Conservation (phyloP, 257 asterid species). For the Agastache rugosa region DNA sequence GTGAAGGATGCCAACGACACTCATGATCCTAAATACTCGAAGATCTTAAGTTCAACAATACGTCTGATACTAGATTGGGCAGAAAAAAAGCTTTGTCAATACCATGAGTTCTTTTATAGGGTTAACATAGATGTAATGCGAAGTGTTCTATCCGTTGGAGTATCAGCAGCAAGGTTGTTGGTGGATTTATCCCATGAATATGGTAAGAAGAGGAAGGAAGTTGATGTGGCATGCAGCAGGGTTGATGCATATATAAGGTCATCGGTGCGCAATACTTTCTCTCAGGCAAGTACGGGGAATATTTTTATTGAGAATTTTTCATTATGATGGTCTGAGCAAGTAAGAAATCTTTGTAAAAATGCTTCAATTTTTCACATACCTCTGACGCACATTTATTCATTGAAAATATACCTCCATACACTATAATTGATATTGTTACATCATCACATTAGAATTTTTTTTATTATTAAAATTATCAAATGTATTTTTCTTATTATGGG, state of each 20-base stretch:
- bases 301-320: neutral
- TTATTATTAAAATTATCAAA: neutral
- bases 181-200: slow-evolving; percentile 48
- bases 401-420: neutral
- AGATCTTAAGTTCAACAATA: slow-evolving; percentile 54
- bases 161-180: slow-evolving; percentile 63
- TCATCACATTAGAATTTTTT: neutral
- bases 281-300: slow-evolving; percentile 71
- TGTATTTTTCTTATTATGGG: neutral
- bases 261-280: slow-evolving; percentile 62
- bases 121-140: slow-evolving; percentile 70
- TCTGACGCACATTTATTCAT: neutral
- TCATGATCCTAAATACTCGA: slow-evolving; percentile 56
- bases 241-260: slow-evolving; percentile 85
- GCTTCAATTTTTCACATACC: neutral
- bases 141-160: slow-evolving; percentile 63
- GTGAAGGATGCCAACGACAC: slow-evolving; percentile 53
- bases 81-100: slow-evolving; percentile 61
- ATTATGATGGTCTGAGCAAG: neutral
- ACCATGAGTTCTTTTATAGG: slow-evolving; percentile 76
- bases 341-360: slow-evolving; percentile 1
- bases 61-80: slow-evolving; percentile 70
- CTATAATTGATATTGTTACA: neutral
- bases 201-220: slow-evolving; percentile 53
- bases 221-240: slow-evolving; percentile 53